These are phyloP conservation scores for Fusarium circinatum DNA, from an alignment of 2,329 filamentous ascomycete species.

Conservation along the genomic window DNA sequence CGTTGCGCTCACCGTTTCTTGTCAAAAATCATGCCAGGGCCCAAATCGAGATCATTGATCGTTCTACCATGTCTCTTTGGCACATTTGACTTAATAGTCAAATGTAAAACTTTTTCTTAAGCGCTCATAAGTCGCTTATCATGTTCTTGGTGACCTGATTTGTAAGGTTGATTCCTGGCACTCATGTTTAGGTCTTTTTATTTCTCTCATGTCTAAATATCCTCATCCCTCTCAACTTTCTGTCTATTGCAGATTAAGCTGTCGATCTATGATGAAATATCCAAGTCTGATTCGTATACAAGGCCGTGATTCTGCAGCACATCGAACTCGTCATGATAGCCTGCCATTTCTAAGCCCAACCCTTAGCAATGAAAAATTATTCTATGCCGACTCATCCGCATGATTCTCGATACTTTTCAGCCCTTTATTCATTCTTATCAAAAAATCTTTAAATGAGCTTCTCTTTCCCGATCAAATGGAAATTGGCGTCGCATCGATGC, in stretches of 20 bases:
- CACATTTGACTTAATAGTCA: not conserved
- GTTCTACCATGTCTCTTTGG: not conserved
- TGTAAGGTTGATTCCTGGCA: not conserved
- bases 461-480: not conserved
- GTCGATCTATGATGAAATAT: accelerated
- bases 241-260: accelerated
- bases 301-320: not conserved
- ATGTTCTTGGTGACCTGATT: not conserved
- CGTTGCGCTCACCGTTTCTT: conserved; percentile 25
- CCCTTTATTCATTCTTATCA: accelerated
- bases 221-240: accelerated
- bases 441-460: not conserved
- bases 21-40: conserved; percentile 10
- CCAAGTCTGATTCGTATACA: accelerated
- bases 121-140: not conserved
- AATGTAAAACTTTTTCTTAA: not conserved
- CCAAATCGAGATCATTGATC: not conserved
- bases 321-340: not conserved
- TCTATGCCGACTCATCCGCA: accelerated
- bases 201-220: too few relatives aligned
- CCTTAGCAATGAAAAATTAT: not conserved
- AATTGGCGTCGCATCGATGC: not conserved
- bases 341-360: not conserved
- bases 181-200: not conserved
- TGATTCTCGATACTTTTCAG: accelerated